Conservation (phyloP, 169 alveolate species). For the Babesia bovis region DNA sequence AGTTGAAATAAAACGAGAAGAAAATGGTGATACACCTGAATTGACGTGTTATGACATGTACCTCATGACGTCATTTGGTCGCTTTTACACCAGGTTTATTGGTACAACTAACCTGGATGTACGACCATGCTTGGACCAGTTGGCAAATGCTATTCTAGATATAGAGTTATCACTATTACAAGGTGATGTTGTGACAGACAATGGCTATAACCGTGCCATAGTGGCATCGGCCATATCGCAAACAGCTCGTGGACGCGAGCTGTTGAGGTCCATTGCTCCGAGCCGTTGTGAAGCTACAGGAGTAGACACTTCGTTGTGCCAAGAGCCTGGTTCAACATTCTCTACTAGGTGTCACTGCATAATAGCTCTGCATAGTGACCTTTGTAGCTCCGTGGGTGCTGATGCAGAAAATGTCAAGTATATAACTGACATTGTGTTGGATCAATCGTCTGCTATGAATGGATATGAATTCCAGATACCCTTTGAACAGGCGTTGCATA, state of each 20-base stretch:
- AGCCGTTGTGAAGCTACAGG: not conserved
- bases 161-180: slow-evolving; percentile 3
- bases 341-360: not conserved
- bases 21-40: not conserved
- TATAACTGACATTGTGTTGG: not conserved
- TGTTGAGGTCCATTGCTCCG: not conserved
- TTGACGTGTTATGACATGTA: not conserved
- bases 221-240: slow-evolving; percentile 8
- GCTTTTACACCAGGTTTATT: not conserved
- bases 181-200: slow-evolving; percentile 16
- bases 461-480: slow-evolving; percentile 1
- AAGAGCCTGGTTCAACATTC: not conserved
- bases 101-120: not conserved
- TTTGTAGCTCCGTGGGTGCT: slow-evolving; percentile 15
- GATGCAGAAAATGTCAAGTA: not conserved
- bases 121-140: not conserved
- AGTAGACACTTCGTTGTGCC: not conserved
- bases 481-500: not conserved
- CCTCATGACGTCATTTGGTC: slow-evolving; percentile 2
- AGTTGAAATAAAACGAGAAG: not conserved
- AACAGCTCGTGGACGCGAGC: not conserved
- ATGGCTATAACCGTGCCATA: slow-evolving; percentile 12
- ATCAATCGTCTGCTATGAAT: not conserved
- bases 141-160: slow-evolving; percentile 3
- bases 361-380: not conserved